Base-by-base conservation (phyloP, 495 filamentous ascomycete species). In the Penicillium waksmanii region DNA sequence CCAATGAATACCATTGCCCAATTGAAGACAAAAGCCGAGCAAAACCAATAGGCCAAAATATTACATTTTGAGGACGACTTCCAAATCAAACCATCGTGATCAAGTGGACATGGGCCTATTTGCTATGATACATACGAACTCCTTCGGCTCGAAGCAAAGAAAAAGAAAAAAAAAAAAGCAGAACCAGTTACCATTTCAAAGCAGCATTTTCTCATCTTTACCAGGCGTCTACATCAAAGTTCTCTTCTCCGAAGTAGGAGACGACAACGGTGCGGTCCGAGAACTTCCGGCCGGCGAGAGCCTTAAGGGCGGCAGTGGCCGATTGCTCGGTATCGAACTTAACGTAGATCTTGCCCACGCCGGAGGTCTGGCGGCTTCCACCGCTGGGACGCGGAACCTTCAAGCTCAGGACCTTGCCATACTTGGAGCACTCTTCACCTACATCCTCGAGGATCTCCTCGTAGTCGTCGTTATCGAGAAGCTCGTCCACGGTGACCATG, bases 301-400 rank as follows among this genome's bases (percentile, higher is more conserved):
- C 87, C 62, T 87, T 84, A 49, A 98, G 80, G 11, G 95, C 95
- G 65, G 87, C 90, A 51, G 87, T 86, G n/a, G 96, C 91, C 2
- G 86, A 84, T 56, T 93, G 90, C 7, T 84, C 77, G 3, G 78
- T 84, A 49, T 94, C 92, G 66, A 89, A 98, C 76, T 97, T 97
- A 80, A 98, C 85, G 68, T 85, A 98, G 61, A 98, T 97, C 84
- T 98, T 98, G 67, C 94, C 94, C 11, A 97, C 91, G n/a, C 94
- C 94, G 27, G 90, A 83, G 5, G 88, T 88, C 67, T 91, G 89
- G 66, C 88, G 82, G 65, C 89, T 91, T 43, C 89, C 90, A 63
- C 90, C 88, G 40, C 82, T 85, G 15, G 96, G 95, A 58, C 95
- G 83, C 3, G 95, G 95, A 60, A 98, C 87, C 76, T 98, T 97